phyloP scores from a whole-genome alignment of 441 rosid genomes.

The Kokia cookei region DNA sequence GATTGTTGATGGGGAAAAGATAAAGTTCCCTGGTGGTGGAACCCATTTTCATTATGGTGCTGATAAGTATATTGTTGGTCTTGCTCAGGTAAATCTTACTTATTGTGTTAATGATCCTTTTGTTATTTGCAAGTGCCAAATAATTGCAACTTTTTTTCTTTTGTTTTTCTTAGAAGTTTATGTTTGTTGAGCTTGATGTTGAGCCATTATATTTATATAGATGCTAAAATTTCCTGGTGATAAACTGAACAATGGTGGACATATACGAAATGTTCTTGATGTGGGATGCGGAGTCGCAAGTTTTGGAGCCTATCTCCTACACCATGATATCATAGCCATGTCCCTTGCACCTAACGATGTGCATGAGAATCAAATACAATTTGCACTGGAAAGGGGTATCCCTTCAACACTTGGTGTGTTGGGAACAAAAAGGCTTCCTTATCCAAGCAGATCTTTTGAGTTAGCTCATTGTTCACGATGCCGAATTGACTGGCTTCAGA shows the following conservation, averaged over 20 bases:
- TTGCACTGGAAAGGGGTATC: conserved; percentile 91
- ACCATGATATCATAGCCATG: conserved; percentile 77
- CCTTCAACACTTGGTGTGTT: conserved; percentile 94
- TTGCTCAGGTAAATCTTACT: conserved; percentile 61
- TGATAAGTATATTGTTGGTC: conserved; percentile 82
- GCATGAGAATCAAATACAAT: conserved; percentile 95
- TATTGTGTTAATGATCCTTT: neutral
- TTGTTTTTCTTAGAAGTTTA: neutral
- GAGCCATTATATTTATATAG: conserved; percentile 28
- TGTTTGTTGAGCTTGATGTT: conserved; percentile 22
- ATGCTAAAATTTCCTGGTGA: conserved; percentile 89
- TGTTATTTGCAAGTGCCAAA: neutral
- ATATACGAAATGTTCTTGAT: conserved; percentile 79
- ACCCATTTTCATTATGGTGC: conserved; percentile 96
- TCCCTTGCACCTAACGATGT: conserved; percentile 97
- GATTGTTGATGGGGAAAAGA: conserved; percentile 89
- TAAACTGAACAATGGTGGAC: conserved; percentile 76
- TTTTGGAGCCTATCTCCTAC: conserved; percentile 91
- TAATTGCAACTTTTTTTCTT: neutral
- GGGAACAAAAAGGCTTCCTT: conserved; percentile 93
- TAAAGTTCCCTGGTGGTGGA: conserved; percentile 95
- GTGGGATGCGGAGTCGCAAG: conserved; percentile 99
- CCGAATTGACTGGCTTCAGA: conserved; percentile 95
- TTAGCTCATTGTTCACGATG: conserved; percentile 95
- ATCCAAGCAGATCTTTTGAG: conserved; percentile 94